Conservation (phyloP, 768 basidiomycete species). For the Zangia roseola region DNA sequence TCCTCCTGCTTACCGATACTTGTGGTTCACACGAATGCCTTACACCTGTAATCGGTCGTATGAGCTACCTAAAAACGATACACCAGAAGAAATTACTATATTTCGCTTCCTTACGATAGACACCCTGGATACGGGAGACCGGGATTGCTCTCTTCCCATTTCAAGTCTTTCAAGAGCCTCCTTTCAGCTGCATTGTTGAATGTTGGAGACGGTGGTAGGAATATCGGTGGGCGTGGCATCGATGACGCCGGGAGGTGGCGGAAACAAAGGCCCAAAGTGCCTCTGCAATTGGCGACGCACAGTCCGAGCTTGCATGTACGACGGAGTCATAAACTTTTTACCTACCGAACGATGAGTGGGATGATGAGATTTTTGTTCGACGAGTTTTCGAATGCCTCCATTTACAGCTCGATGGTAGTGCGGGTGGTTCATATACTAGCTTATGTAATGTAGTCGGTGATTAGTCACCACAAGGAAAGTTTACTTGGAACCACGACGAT, state of each 20-base stretch:
- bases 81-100: constrained; percentile 57
- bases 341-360: constrained; percentile 41
- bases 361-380: constrained; percentile 65
- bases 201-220: constrained; percentile 68
- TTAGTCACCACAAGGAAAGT: too few relatives aligned
- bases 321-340: constrained; percentile 94
- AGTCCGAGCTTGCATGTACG: constrained; percentile 93
- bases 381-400: constrained; percentile 87
- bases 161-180: constrained; percentile 83
- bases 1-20: constrained; percentile 79
- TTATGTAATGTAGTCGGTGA: too few relatives aligned
- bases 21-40: constrained; percentile 84
- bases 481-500: too few relatives aligned
- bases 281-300: constrained; percentile 81
- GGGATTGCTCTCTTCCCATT: constrained; percentile 95
- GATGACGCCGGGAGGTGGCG: constrained; percentile 45
- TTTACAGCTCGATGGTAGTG: too few relatives aligned
- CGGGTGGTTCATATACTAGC: too few relatives aligned
- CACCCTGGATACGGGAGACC: constrained; percentile 69
- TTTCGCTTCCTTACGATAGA: constrained; percentile 88
- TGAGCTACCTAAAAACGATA: constrained; percentile 8
- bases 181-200: constrained; percentile 75
- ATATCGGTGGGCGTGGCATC: constrained; percentile 42
- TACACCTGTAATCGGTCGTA: constrained; percentile 63
- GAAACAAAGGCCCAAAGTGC: constrained; percentile 61